Evolutionary conservation across 148 eudicot genomes (phyloP), one percentile per base, ranked within the genome.

Genomic region (Vaccinium macrocarpon): DNA sequence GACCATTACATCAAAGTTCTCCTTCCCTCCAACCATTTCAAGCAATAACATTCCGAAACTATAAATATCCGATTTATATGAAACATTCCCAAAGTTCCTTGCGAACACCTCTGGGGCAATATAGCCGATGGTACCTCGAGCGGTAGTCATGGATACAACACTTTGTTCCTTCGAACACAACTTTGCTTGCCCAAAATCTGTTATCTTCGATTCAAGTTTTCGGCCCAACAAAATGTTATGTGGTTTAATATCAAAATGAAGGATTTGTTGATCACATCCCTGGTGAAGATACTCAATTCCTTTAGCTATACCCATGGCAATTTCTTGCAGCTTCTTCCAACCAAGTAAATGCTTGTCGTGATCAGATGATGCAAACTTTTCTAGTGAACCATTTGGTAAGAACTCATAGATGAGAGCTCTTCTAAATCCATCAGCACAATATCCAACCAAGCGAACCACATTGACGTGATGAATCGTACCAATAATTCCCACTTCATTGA

Each of bases 211-310:
- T 80, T 86, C 29, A 83, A 76, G 49, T 86, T 83, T 1, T 80
- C 76, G 81, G 81, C 83, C 88, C 52, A 86, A 73, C 81, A 86
- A 80, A 50, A 86, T 80, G 23, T 83, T 86, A 23, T 76, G 86
- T n/a, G 88, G 88, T 23, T 87, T 87, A 29, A 84, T 87, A 62
- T 87, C 88, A 2, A 84, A 87, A 79, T 87, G 88, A 53, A 87
- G 86, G 81, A 87, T 87, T 62, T 84, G 71, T 49, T 84, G 86
- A 10, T 81, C 73, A n/a, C 89, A 87, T 0, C 86, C 89, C 56
- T 87, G 86, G 51, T 87, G 88, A 27, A 87, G 86, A 70, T 87
- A 87, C 8, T 84, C 84, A 42, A 87, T 35, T 13, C 88, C 88
- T 79, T 79, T 87, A 46, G 89, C 89, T 76, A 82, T 82, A 10